Percentiles rank a stretch among this genome's conserved stretches.
Conservation (phyloP, 202 grass and related monocot genomes). For the Musa balbisiana region DNA sequence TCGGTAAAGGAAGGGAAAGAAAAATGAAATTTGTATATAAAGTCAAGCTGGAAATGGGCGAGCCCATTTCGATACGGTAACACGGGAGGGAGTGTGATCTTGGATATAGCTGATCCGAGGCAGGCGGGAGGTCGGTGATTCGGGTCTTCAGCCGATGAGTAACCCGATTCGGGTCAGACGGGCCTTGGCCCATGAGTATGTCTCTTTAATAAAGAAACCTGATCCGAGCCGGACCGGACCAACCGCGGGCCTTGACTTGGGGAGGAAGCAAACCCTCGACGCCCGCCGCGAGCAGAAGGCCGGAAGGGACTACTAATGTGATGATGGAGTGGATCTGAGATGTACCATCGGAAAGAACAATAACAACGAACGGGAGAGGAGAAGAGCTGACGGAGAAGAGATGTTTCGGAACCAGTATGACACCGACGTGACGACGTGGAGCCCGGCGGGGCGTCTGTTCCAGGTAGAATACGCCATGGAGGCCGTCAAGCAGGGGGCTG, state of each 20-base stretch:
- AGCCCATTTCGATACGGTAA: too few relatives aligned
- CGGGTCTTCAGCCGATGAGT: too few relatives aligned
- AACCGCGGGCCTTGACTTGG: neutral
- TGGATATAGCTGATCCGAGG: too few relatives aligned
- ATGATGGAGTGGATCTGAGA: neutral
- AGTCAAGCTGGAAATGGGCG: too few relatives aligned
- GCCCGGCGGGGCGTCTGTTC: conserved; percentile 86
- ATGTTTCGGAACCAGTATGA: conserved; percentile 99
- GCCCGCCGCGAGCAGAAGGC: neutral
- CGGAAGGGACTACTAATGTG: neutral
- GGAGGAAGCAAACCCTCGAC: neutral
- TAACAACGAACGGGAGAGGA: neutral
- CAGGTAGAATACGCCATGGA: conserved; percentile 99
- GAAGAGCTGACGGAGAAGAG: neutral
- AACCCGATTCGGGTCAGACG: too few relatives aligned
- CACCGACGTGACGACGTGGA: conserved; percentile 98
- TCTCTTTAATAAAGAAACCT: too few relatives aligned
- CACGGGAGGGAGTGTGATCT: too few relatives aligned
- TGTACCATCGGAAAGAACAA: neutral
- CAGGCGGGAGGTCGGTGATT: too few relatives aligned
- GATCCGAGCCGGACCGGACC: neutral
- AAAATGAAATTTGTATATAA: too few relatives aligned
- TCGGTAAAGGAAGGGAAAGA: too few relatives aligned
- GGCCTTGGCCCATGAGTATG: too few relatives aligned
- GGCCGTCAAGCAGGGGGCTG: conserved; percentile 97